Evolutionary conservation across 345 rosid genomes (phyloP).

Genomic region (Gossypium arboreum): DNA sequence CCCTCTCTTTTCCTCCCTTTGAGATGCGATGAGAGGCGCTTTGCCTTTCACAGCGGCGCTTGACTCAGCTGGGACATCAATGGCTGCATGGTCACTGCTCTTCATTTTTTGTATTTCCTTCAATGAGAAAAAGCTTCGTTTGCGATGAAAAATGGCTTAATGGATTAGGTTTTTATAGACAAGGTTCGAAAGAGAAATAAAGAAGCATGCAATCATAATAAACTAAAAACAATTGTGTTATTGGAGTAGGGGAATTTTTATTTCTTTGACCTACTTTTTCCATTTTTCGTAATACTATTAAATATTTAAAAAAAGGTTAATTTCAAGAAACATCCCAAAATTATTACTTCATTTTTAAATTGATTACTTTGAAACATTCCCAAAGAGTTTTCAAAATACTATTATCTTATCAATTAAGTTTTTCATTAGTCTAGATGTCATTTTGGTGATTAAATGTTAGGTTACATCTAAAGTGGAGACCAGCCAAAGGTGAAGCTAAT

Average conservation of each 20-base stretch:
- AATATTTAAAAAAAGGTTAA: background rate
- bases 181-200: background rate
- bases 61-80: conserved; percentile 40
- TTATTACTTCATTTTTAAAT: no score
- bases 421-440: no score
- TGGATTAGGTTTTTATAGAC: conserved; percentile 25
- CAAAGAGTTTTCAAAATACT: no score
- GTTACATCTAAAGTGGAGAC: no score
- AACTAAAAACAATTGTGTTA: background rate
- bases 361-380: no score
- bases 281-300: background rate
- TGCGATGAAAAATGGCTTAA: conserved; percentile 22
- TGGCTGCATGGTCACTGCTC: conserved; percentile 23
- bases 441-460: no score
- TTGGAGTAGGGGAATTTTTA: conserved; percentile 19
- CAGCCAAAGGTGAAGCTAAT: no score
- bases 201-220: background rate
- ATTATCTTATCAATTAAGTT: no score
- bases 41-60: conserved; percentile 41
- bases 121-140: conserved; percentile 6
- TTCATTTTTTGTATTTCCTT: background rate
- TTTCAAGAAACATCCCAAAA: no score
- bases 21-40: conserved; percentile 32
- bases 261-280: conserved; percentile 18
- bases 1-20: conserved; percentile 25